Percentiles rank a stretch among this genome's conserved stretches.
Evolutionary conservation across 805 yeast genomes (phyloP).

Genomic region (Teunomyces panamensis): DNA sequence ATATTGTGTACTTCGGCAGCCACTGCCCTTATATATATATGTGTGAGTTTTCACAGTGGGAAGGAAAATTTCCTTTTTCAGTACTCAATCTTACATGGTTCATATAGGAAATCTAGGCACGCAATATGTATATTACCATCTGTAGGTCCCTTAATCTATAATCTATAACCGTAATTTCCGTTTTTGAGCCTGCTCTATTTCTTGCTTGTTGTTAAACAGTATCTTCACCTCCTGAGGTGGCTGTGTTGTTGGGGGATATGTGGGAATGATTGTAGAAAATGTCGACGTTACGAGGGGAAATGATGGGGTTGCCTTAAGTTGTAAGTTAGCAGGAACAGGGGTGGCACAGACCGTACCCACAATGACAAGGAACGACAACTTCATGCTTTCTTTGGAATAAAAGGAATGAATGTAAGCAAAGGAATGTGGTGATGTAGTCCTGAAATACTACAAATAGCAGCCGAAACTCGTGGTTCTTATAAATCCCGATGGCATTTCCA

Average conservation of each 20-base stretch:
- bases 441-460: not conserved
- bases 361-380: not conserved
- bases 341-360: slow-evolving; percentile 15
- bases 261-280: slow-evolving; percentile 15
- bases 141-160: too few species aligned
- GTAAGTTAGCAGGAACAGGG: slow-evolving; percentile 29
- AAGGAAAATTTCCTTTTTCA: not conserved
- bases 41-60: not conserved
- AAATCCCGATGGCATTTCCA: not conserved
- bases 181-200: slow-evolving; percentile 8
- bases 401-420: not conserved
- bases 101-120: not conserved
- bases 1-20: too few species aligned
- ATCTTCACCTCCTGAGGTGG: slow-evolving; percentile 12
- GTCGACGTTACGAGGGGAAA: slow-evolving; percentile 8
- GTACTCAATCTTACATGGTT: not conserved
- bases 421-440: not conserved
- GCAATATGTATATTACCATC: not conserved
- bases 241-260: slow-evolving; percentile 16
- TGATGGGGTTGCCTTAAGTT: slow-evolving; percentile 16
- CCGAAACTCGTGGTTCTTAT: not conserved
- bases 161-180: not conserved
- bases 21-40: not conserved
- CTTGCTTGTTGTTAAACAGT: slow-evolving; percentile 14
- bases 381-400: not conserved